Evolutionary conservation across 116 monocot genomes (phyloP), one percentile per base, ranked within the genome.

Genomic region (Cymodocea nodosa): DNA sequence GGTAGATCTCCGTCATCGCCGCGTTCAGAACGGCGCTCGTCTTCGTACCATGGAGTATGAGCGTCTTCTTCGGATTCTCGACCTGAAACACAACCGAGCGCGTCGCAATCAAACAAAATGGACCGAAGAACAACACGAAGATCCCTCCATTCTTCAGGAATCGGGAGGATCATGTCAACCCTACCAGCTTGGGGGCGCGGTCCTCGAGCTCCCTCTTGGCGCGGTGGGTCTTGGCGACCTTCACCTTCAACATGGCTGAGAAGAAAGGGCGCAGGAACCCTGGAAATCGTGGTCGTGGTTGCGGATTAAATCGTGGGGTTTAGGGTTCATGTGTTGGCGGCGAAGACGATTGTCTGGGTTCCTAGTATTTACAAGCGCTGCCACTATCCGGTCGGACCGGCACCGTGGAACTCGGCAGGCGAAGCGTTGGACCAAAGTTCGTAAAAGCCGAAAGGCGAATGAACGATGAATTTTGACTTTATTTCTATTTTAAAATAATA

Each of bases 1-100:
- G 90, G 74, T 79, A 85, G 11, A 90, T 79, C 61, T 90, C 81
- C 23, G 83, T 67, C n/a, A 97, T 62, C 13, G 90, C 83, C 2
- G 62, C 18, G 55, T 90, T 90, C 73, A 97, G 57, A 24, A 90
- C 76, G 48, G 52, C 67, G 23, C 83, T 90, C 0, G 85, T 85
- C 80, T 85, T 90, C 0, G 87, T 87, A 2, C 95, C 95, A 40
- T 97, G 87, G 24, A 97, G 87, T 19, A 95, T 87, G 22, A 97
- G 74, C 23, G 91, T 90, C 64, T 83, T 90, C 82, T 87, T 97
- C 7, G 68, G 64, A 64, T 87, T 90, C 79, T 95, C 95, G 25
- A 82, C 83, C 95, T 95, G 61, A 0, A 57, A 15, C 1, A 56
- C 2, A 73, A 57, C 20, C 0, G 14, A 69, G 19, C 15, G 23